Conservation (phyloP, 2,329 filamentous ascomycete genomes). For the Botrytis elliptica region DNA sequence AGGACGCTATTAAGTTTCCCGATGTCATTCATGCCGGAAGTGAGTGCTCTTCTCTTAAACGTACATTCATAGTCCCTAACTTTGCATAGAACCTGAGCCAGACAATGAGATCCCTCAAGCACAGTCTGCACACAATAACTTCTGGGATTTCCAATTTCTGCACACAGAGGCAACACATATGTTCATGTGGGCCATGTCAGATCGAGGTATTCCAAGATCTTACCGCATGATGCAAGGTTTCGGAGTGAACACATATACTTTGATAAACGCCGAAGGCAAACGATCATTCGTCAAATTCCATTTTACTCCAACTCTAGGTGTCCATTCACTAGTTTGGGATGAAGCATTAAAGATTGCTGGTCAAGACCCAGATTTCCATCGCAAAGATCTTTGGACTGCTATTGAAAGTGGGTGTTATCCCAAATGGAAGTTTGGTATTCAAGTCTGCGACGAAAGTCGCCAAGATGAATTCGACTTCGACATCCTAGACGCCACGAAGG, state of each 20-base stretch:
- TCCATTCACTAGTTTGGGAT: constrained; percentile 72
- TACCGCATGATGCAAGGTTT: constrained; percentile 87
- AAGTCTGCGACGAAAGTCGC: constrained; percentile 68
- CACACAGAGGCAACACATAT: constrained; percentile 74
- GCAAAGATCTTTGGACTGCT: constrained; percentile 72
- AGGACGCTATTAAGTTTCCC: constrained; percentile 72
- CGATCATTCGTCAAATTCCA: constrained; percentile 76
- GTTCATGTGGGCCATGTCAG: constrained; percentile 78
- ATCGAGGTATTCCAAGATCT: constrained; percentile 69
- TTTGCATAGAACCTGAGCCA: constrained; percentile 61
- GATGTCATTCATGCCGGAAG: constrained; percentile 56
- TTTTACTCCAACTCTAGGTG: constrained; percentile 71
- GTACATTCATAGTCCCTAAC: constrained; percentile 32
- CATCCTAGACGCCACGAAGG: constrained; percentile 79
- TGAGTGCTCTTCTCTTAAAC: constrained; percentile 22
- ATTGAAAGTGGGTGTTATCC: constrained; percentile 71
- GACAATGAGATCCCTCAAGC: constrained; percentile 70
- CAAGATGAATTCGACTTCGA: constrained; percentile 66
- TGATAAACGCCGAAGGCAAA: constrained; percentile 66
- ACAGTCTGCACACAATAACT: constrained; percentile 70
- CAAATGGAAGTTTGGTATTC: constrained; percentile 82
- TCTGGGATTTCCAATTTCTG: constrained; percentile 71
- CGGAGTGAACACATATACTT: constrained; percentile 75
- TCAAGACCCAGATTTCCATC: constrained; percentile 78
- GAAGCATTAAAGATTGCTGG: constrained; percentile 63